These are phyloP conservation scores for Chaetomium cochliodes DNA, from an alignment of 495 filamentous ascomycete species.

Conservation along the genomic window DNA sequence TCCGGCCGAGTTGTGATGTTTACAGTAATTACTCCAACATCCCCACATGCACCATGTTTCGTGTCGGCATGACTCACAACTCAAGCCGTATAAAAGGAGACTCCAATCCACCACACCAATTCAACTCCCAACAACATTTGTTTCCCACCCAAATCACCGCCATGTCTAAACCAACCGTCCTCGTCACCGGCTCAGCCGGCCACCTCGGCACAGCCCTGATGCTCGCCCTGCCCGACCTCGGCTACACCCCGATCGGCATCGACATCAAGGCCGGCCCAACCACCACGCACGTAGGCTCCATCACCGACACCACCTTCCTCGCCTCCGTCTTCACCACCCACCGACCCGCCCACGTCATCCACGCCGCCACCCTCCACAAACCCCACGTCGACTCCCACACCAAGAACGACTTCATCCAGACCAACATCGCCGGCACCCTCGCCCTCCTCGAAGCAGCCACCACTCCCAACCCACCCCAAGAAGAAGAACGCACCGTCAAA, in stretches of 20 bases:
- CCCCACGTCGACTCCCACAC: conserved; percentile 33
- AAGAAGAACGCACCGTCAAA: conserved; percentile 1
- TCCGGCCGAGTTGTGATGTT: too few species aligned
- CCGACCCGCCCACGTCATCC: conserved; percentile 29
- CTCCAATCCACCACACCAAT: neutral
- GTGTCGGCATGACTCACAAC: too few species aligned
- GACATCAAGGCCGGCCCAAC: conserved; percentile 32
- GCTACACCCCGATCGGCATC: conserved; percentile 32
- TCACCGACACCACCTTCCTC: conserved; percentile 26
- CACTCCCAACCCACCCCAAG: neutral
- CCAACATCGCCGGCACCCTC: conserved; percentile 32
- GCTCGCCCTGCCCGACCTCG: conserved; percentile 27
- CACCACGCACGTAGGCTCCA: conserved; percentile 26
- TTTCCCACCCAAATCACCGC: neutral
- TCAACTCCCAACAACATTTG: neutral
- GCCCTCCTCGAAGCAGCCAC: conserved; percentile 26
- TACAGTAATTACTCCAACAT: too few species aligned
- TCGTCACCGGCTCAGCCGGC: conserved; percentile 38
- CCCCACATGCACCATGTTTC: too few species aligned
- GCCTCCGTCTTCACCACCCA: conserved; percentile 24
- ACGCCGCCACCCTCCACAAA: conserved; percentile 38
- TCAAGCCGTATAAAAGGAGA: too few species aligned
- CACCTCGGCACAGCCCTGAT: conserved; percentile 37
- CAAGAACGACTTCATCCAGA: conserved; percentile 32
- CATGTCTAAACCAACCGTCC: conserved; percentile 24